phyloP scores from a whole-genome alignment of 345 rosid genomes.

The Ceriops decandra region DNA sequence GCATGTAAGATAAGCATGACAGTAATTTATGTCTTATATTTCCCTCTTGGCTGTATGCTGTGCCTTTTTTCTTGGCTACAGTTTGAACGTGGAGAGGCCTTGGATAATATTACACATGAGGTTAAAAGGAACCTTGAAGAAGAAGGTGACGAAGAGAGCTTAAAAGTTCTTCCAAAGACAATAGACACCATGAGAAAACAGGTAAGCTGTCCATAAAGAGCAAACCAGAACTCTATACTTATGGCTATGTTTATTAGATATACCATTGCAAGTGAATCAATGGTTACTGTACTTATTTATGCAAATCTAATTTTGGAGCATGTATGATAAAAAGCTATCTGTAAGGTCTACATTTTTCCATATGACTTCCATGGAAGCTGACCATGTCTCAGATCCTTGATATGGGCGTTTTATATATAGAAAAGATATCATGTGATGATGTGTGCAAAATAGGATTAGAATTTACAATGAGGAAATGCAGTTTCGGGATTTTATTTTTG shows the following conservation, averaged over 20 bases:
- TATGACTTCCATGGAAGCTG: too few species aligned
- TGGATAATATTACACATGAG: constrained; percentile 71
- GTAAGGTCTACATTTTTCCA: too few species aligned
- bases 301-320: too few species aligned
- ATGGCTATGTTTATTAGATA: too few species aligned
- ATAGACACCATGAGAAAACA: constrained; percentile 88
- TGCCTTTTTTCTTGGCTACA: constrained; percentile 23
- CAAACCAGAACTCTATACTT: background rate
- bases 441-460: too few species aligned
- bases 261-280: too few species aligned
- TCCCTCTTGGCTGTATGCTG: background rate
- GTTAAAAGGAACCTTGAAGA: constrained; percentile 66
- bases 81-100: constrained; percentile 98
- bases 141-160: constrained; percentile 85
- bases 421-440: too few species aligned
- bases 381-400: too few species aligned
- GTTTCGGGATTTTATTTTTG: background rate
- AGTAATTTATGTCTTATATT: constrained; percentile 5
- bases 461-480: background rate
- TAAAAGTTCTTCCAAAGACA: constrained; percentile 65
- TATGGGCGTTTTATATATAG: too few species aligned
- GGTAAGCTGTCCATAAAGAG: constrained; percentile 35
- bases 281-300: too few species aligned
- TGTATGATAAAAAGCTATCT: too few species aligned
- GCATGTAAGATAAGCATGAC: background rate